Conservation (phyloP, 78 protist genomes). For the Diacronema lutheri region DNA sequence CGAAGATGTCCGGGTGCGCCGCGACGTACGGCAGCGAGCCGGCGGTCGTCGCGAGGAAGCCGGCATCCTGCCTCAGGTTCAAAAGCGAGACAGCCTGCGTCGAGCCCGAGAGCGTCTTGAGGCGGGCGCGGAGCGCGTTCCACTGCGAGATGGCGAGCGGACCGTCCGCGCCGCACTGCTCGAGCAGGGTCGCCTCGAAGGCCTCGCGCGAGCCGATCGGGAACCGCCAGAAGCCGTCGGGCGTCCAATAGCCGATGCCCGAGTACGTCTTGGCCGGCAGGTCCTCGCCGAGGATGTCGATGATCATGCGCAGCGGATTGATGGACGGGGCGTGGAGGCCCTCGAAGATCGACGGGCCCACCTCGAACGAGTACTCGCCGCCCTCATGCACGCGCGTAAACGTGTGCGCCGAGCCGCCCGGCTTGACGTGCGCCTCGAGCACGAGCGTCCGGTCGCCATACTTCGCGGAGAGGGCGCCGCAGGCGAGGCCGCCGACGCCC, state of each 20-base stretch:
- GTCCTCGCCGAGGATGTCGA: conserved; percentile 8
- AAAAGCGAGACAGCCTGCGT: background rate
- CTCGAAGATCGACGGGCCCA: conserved; percentile 13
- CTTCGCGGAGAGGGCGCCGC: background rate
- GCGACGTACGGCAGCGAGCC: background rate
- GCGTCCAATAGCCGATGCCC: conserved; percentile 14
- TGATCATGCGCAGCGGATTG: background rate
- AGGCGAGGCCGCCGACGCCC: conserved; percentile 15
- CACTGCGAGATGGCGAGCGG: background rate
- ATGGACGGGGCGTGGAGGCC: conserved; percentile 4
- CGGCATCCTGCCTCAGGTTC: background rate
- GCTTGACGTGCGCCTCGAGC: conserved; percentile 5
- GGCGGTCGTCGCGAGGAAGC: conserved; percentile 1
- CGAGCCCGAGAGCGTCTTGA: background rate
- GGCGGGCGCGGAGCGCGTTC: background rate
- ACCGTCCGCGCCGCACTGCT: background rate
- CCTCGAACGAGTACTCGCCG: conserved; percentile 21
- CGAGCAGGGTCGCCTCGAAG: background rate
- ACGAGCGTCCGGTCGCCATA: background rate
- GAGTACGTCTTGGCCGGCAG: background rate
- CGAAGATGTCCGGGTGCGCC: background rate
- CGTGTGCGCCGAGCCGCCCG: conserved; percentile 23
- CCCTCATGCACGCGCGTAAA: conserved; percentile 7
- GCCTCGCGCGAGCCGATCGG: background rate
- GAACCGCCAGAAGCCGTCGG: conserved; percentile 10